Evolutionary conservation across 148 eudicot genomes (phyloP).

Genomic region (Heliamphora exappendiculata): DNA sequence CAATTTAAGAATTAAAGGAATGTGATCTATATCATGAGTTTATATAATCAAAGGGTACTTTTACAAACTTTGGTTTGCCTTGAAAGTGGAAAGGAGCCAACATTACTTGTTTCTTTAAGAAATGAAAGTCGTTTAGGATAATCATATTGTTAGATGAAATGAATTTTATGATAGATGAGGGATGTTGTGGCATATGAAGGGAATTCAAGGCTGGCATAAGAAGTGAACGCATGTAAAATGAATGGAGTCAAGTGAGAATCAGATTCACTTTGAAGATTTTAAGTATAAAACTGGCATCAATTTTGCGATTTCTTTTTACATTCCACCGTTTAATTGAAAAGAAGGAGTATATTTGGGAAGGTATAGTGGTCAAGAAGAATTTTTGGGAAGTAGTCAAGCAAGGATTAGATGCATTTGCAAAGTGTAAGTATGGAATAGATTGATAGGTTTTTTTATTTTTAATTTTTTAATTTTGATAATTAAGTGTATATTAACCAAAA

Average conservation of each 20-base stretch:
- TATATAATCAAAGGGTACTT: background rate
- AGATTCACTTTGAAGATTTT: too few species aligned
- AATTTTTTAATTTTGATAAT: too few species aligned
- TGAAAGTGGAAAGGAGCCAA: background rate
- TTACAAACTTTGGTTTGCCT: background rate
- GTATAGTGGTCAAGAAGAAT: background rate
- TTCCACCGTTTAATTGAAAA: background rate
- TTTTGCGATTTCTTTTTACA: background rate
- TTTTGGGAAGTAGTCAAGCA: background rate
- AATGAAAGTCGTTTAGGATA: background rate
- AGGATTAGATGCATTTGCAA: background rate
- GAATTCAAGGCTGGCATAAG: too few species aligned
- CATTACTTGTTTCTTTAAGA: too few species aligned
- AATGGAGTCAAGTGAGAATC: too few species aligned
- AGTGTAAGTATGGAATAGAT: background rate
- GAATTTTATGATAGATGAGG: too few species aligned
- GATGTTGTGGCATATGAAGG: too few species aligned
- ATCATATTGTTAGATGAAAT: background rate
- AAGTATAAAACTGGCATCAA: background rate
- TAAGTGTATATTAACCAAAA: too few species aligned
- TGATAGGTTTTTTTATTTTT: too few species aligned
- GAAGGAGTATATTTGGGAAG: background rate
- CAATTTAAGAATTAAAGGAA: too few species aligned
- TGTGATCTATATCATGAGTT: too few species aligned
- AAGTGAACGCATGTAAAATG: too few species aligned